phyloP scores from a whole-genome alignment of 2,329 filamentous ascomycete species.

The Talaromyces atroroseus region DNA sequence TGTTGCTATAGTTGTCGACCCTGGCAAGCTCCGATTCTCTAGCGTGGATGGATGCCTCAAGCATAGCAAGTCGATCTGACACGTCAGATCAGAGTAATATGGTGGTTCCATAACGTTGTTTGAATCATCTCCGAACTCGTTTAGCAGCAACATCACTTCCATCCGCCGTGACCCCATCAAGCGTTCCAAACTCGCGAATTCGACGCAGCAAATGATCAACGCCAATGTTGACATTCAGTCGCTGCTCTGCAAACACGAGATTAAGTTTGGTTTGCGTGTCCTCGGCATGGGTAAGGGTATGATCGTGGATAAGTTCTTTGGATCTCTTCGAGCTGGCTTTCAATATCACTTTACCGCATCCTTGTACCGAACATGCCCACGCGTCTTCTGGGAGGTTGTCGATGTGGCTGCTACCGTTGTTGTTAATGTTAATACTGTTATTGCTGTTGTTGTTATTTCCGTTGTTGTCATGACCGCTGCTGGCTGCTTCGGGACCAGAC shows the following conservation, averaged over 20 bases:
- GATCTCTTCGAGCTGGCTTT: constrained; percentile 29
- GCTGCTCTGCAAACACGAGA: constrained; percentile 32
- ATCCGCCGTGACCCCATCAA: constrained; percentile 16
- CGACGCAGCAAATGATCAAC: constrained; percentile 30
- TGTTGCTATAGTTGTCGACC: too few species aligned
- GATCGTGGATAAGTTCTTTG: constrained; percentile 29
- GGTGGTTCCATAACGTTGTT: background rate
- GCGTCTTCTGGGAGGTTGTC: constrained; percentile 23
- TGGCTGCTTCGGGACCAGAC: constrained; percentile 4
- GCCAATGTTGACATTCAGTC: constrained; percentile 27
- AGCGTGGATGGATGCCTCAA: background rate
- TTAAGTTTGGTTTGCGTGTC: constrained; percentile 33
- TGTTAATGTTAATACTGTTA: constrained; percentile 8
- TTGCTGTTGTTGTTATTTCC: background rate
- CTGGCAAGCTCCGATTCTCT: too few species aligned
- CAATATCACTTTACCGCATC: constrained; percentile 27
- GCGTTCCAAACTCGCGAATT: constrained; percentile 25
- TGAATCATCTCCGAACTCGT: constrained; percentile 14
- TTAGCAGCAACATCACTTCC: constrained; percentile 17
- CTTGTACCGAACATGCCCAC: constrained; percentile 30
- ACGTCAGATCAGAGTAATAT: background rate
- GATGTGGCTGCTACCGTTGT: constrained; percentile 7
- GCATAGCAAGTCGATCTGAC: background rate
- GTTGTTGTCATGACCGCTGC: too few species aligned
- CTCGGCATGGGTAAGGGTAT: constrained; percentile 29